These are phyloP conservation scores for Alloascoidea hylecoeti DNA, from an alignment of 805 yeast genomes.

Conservation along the genomic window DNA sequence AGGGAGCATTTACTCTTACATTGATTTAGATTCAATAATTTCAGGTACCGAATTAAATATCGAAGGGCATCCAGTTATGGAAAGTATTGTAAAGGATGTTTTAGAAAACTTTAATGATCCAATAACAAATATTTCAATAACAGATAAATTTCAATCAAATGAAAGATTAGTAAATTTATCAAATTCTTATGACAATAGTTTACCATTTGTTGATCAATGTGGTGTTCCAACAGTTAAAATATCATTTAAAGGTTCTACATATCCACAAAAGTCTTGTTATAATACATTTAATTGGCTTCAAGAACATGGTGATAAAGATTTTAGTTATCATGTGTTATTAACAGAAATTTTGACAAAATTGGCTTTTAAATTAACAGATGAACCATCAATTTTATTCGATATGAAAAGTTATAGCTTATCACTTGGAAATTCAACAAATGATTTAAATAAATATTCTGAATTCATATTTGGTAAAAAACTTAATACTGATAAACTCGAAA, in stretches of 20 bases:
- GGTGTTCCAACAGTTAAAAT: constrained; percentile 64
- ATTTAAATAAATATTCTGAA: background rate
- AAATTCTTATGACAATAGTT: constrained; percentile 40
- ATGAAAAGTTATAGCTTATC: background rate
- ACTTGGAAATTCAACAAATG: background rate
- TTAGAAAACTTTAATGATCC: constrained; percentile 15
- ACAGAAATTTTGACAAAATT: constrained; percentile 40
- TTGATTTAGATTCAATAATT: constrained; percentile 58
- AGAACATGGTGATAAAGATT: constrained; percentile 37
- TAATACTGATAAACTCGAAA: constrained; percentile 15
- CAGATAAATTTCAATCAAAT: background rate
- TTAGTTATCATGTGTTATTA: constrained; percentile 40
- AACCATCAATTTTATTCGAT: constrained; percentile 64
- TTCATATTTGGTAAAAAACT: constrained; percentile 18
- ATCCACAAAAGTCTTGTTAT: constrained; percentile 36
- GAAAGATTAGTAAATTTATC: background rate
- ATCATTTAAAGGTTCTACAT: constrained; percentile 25
- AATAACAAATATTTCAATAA: constrained; percentile 10
- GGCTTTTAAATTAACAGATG: constrained; percentile 50
- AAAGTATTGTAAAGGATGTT: constrained; percentile 24
- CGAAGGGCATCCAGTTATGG: constrained; percentile 52
- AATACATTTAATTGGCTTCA: constrained; percentile 50
- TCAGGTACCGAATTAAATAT: constrained; percentile 38
- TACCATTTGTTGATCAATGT: constrained; percentile 46
- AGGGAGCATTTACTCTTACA: constrained; percentile 50